phyloP scores from a whole-genome alignment of 805 yeast genomes.

The Saccharomycopsis selenospora region DNA sequence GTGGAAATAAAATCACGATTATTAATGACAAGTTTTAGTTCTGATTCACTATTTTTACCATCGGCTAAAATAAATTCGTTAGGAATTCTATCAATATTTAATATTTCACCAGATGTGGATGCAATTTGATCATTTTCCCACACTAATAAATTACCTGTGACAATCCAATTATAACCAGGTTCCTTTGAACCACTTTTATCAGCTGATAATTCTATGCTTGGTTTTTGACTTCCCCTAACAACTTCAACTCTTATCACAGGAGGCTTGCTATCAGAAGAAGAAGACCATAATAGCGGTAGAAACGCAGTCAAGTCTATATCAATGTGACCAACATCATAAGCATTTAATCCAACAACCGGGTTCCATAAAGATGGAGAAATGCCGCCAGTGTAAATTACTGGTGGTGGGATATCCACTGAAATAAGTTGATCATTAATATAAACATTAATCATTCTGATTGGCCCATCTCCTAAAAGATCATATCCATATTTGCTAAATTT shows the following conservation, averaged over 20 bases:
- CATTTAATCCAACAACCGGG: slow-evolving; percentile 65
- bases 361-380: slow-evolving; percentile 74
- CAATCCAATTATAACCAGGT: slow-evolving; percentile 50
- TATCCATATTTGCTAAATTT: slow-evolving; percentile 36
- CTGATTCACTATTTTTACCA: slow-evolving; percentile 19
- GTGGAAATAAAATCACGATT: slow-evolving; percentile 19
- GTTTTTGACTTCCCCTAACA: slow-evolving; percentile 39
- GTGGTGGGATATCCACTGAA: slow-evolving; percentile 59
- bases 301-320: slow-evolving; percentile 65
- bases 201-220: background rate
- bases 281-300: slow-evolving; percentile 58
- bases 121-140: slow-evolving; percentile 43
- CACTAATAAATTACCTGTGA: slow-evolving; percentile 47
- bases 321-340: slow-evolving; percentile 67
- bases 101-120: slow-evolving; percentile 34
- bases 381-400: slow-evolving; percentile 77
- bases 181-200: slow-evolving; percentile 15
- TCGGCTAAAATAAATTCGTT: slow-evolving; percentile 14
- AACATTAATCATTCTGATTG: slow-evolving; percentile 59
- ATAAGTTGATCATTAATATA: slow-evolving; percentile 53
- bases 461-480: slow-evolving; percentile 54
- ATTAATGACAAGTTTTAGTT: slow-evolving; percentile 23
- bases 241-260: slow-evolving; percentile 42
- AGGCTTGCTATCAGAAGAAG: no score
- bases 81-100: slow-evolving; percentile 23